Evolutionary conservation across 371 early-diverging fungal genomes (phyloP).

Genomic region (Mucor circinelloides): DNA sequence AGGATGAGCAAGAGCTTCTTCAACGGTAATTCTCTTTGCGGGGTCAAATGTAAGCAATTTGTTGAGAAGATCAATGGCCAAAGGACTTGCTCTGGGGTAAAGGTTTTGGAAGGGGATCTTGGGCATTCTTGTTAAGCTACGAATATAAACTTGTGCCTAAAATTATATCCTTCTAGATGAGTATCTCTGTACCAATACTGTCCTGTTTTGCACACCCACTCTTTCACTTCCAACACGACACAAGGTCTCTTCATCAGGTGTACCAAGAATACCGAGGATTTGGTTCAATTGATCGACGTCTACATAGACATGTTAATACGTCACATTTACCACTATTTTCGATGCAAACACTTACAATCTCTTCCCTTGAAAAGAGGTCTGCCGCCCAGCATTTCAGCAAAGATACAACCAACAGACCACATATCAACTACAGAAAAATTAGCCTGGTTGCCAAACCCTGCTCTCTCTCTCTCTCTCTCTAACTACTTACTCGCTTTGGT

Average conservation of each 20-base stretch:
- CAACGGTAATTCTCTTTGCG: slow-evolving; percentile 79
- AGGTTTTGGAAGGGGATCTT: slow-evolving; percentile 86
- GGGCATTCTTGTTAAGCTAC: slow-evolving; percentile 85
- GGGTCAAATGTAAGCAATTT: slow-evolving; percentile 85
- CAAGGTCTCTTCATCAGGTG: slow-evolving; percentile 95
- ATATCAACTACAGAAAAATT: slow-evolving; percentile 76
- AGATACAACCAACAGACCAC: slow-evolving; percentile 99
- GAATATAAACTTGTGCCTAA: slow-evolving; percentile 95
- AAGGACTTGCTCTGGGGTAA: slow-evolving; percentile 72
- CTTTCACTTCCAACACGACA: slow-evolving; percentile 81
- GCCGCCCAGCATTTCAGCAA: slow-evolving; percentile 94
- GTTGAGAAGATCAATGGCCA: slow-evolving; percentile 83
- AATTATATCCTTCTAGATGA: not conserved
- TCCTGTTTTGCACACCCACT: slow-evolving; percentile 28
- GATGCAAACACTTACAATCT: slow-evolving; percentile 68
- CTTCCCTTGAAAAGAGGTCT: slow-evolving; percentile 90
- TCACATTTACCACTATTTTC: not conserved
- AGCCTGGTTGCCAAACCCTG: not conserved
- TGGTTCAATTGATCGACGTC: slow-evolving; percentile 98
- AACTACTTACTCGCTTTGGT: slow-evolving; percentile 88
- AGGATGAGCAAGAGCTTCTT: slow-evolving; percentile 83
- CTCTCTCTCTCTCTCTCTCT: no score
- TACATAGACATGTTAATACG: slow-evolving; percentile 8
- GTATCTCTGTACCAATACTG: not conserved
- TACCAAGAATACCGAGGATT: slow-evolving; percentile 96